Percentiles rank a stretch among this genome's conserved stretches.
These are phyloP conservation scores for Clavariopsis aquatica DNA, from an alignment of 495 filamentous ascomycete species.

Conservation along the genomic window DNA sequence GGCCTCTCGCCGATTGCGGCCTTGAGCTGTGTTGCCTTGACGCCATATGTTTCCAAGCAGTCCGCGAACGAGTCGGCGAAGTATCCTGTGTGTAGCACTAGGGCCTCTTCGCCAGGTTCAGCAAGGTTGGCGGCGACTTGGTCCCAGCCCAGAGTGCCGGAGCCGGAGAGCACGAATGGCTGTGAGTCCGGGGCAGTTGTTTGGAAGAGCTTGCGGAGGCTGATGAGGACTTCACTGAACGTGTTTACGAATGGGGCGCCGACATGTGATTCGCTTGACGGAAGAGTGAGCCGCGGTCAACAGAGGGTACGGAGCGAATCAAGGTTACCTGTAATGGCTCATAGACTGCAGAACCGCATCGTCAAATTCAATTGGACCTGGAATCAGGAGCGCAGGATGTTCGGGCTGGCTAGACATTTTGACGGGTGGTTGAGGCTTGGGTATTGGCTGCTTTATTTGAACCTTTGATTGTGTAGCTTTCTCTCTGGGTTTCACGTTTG, in stretches of 20 bases:
- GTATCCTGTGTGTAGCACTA: slow-evolving; percentile 95
- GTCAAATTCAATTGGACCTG: slow-evolving; percentile 97
- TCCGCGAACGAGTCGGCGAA: slow-evolving; percentile 94
- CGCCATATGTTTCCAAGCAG: slow-evolving; percentile 88
- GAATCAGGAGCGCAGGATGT: slow-evolving; percentile 86
- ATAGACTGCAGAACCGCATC: slow-evolving; percentile 95
- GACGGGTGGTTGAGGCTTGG: slow-evolving; percentile 21
- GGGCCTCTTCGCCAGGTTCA: slow-evolving; percentile 82
- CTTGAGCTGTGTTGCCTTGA: slow-evolving; percentile 82
- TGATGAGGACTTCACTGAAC: slow-evolving; percentile 85
- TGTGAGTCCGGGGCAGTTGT: slow-evolving; percentile 78
- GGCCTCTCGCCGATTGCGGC: slow-evolving; percentile 86
- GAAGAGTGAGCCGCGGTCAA: not conserved
- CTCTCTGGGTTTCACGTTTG: slow-evolving; percentile 24
- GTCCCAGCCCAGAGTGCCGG: slow-evolving; percentile 96
- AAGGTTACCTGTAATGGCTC: slow-evolving; percentile 82
- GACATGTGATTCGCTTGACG: slow-evolving; percentile 83
- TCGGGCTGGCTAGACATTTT: slow-evolving; percentile 78
- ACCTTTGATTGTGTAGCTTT: not conserved
- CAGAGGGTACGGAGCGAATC: not conserved
- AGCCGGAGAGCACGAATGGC: slow-evolving; percentile 90
- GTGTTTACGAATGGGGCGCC: slow-evolving; percentile 80
- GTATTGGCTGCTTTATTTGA: not conserved
- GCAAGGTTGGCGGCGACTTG: slow-evolving; percentile 86
- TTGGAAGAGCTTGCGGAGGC: slow-evolving; percentile 91